Base-by-base conservation (phyloP, 495 filamentous ascomycete genomes). In the Hypoxylon perforatum region DNA sequence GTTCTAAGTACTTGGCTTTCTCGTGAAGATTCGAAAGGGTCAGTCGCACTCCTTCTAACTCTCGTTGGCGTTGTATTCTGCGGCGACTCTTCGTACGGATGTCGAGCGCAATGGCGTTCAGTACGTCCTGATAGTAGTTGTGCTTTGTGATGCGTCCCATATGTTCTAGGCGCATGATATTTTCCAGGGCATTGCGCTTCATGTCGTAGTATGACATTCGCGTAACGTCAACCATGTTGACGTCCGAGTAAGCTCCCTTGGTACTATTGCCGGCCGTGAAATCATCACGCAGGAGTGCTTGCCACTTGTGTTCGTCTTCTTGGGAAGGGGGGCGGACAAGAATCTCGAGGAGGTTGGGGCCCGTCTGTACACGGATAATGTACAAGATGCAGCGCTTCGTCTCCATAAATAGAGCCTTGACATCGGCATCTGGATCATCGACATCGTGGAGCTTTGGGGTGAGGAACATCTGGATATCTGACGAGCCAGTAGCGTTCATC, bases 331-430 rank as follows among this genome's bases (percentile, higher is more conserved):
- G 91, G 65, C 94, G 94, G 62, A 97, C 91, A 73, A 99, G 90
- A 60, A 99, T 96, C 56, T 97, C 93, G 83, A 97, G 89, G 36
- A 99, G 82, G 70, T 94, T 96, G 38, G 87, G 75, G n/a, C 95
- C 95, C 3, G 91, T 90, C 76, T 99, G 95, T 15, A 99, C 91
- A 44, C 95, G 89, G 70, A 99, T 98, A 74, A 99, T 97, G 77
- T 98, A 99, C 56, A 99, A 83, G 57, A 99, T 90, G 75, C 95
- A 97, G 60, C 95, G 86, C 76, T 99, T 99, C 2, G 96, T 97
- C 78, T 98, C 95, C 87, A 97, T 97, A 72, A 97, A 96, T 9
- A 99, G 80, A 3, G 93, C 86, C 74, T 97, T 97, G 42, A 95
- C 80, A 46, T 95, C 91, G 3, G 91, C 93, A 67, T 97, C 93